A percentile compares a stretch with the other conserved stretches of the same genome.
These are phyloP conservation scores for Ambrosiella beaveri DNA, from an alignment of 2,329 filamentous ascomycete genomes.

Conservation along the genomic window DNA sequence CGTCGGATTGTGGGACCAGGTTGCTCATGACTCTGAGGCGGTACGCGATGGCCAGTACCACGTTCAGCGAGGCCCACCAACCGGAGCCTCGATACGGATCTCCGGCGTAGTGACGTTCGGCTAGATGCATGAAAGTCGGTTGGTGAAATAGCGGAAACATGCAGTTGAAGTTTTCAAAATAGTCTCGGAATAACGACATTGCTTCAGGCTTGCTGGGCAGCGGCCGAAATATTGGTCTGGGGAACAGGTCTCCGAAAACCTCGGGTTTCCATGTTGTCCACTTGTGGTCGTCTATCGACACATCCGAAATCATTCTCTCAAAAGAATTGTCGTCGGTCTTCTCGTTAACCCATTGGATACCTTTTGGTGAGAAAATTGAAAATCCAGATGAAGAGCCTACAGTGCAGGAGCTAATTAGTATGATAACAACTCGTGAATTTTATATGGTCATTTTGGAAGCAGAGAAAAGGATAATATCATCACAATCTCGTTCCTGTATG, in stretches of 20 bases:
- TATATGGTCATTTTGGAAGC: too few relatives aligned
- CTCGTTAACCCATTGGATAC: constrained; percentile 95
- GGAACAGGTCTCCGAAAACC: constrained; percentile 84
- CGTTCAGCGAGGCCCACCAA: constrained; percentile 97
- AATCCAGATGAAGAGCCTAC: constrained; percentile 89
- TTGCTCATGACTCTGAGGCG: constrained; percentile 91
- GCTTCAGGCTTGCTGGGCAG: constrained; percentile 78
- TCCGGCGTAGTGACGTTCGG: constrained; percentile 80
- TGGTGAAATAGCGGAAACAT: constrained; percentile 97
- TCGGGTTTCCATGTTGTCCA: constrained; percentile 99
- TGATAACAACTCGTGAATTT: not conserved
- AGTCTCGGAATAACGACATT: constrained; percentile 75
- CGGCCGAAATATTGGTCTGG: constrained; percentile 64
- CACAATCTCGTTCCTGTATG: not conserved
- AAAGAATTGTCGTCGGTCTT: constrained; percentile 95
- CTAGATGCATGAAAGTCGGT: constrained; percentile 94
- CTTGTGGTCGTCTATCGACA: constrained; percentile 84
- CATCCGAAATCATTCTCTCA: constrained; percentile 80
- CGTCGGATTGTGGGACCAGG: constrained; percentile 74
- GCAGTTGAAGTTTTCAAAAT: constrained; percentile 97
- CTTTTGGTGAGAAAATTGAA: constrained; percentile 96
- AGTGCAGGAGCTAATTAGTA: not conserved
- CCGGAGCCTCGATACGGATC: constrained; percentile 90
- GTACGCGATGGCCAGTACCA: constrained; percentile 83
- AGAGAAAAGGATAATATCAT: not conserved